Conservation (phyloP, 768 basidiomycete species). For the Boletus rufocinnamomeus region DNA sequence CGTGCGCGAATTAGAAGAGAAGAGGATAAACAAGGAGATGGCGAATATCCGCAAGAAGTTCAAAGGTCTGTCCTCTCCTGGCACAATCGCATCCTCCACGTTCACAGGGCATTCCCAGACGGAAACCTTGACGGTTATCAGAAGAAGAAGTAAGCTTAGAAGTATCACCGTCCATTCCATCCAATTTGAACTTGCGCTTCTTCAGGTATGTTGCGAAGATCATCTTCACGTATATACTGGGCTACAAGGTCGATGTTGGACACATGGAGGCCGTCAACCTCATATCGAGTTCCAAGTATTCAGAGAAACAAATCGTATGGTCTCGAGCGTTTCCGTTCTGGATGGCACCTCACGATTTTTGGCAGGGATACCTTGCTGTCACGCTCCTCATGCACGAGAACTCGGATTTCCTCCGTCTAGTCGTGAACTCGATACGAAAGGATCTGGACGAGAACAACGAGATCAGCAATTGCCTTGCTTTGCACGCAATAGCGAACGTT, state of each 20-base stretch:
- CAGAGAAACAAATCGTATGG: slow-evolving; percentile 97
- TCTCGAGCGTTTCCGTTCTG: neutral
- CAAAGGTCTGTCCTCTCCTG: slow-evolving; percentile 62
- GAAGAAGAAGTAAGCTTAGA: slow-evolving; percentile 78
- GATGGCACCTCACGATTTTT: slow-evolving; percentile 4
- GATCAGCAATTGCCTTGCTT: slow-evolving; percentile 91
- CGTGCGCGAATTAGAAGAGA: slow-evolving; percentile 96
- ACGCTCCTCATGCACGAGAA: slow-evolving; percentile 99
- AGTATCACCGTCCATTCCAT: slow-evolving; percentile 12
- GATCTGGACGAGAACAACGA: slow-evolving; percentile 95
- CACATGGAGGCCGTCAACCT: slow-evolving; percentile 99
- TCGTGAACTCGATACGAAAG: slow-evolving; percentile 98
- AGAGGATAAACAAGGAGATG: slow-evolving; percentile 99
- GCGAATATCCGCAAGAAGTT: slow-evolving; percentile 99
- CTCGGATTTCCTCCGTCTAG: slow-evolving; percentile 92
- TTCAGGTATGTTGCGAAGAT: slow-evolving; percentile 96
- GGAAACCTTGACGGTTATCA: slow-evolving; percentile 89
- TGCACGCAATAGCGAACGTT: slow-evolving; percentile 98
- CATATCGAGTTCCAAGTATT: slow-evolving; percentile 93
- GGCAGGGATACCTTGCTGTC: slow-evolving; percentile 94
- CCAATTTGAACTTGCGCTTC: slow-evolving; percentile 18
- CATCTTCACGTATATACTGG: slow-evolving; percentile 97
- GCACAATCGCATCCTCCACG: neutral
- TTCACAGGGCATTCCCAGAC: slow-evolving; percentile 45
- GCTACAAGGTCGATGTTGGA: slow-evolving; percentile 98